Evolutionary conservation across 1,284 basidiomycete species (phyloP), one percentile per base, ranked within the genome.

Genomic region (Ustanciosporium gigantosporum): DNA sequence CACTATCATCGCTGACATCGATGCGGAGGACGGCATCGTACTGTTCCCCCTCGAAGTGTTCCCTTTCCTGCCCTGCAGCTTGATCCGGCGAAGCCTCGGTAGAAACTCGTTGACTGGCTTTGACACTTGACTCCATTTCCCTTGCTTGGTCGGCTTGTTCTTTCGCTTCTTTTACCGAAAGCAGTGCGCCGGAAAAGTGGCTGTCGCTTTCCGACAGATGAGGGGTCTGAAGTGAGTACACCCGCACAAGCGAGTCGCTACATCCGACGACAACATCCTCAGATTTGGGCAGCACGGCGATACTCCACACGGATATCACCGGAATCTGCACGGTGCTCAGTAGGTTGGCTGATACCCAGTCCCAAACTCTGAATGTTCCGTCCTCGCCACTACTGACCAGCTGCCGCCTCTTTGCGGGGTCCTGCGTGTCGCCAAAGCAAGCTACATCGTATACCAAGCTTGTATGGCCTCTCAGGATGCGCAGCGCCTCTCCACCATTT

Each of bases 21-120:
- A 69, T 52, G 11, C 36, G 46, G 19, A 69, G 55, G 7, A 69
- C 49, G 21, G 31, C 39, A 46, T 69, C 67, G 57, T 68, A 69
- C 17, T 29, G 20, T 25, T 45, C 16, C 11, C 51, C 47, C 16
- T 56, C 35, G 9, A 45, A 47, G 7, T 36, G 1, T n/a, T 52
- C 41, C 3, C 42, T 29, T 11, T n/a, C 42, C 3, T 34, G 13
- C 15, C 24, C 41, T 8, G 19, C 27, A 4, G 25, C 32, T 5
- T 39, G 21, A 21, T 31, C 32, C 6, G 19, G 6, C n/a, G 1
- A 36, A 15, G 41, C 19, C 5, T 14, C 3, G 19, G 35, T 5
- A 8, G 43, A 17, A 16, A n/a, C 3, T 9, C 27, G 27, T n/a
- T n/a, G 27, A n/a, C 11, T n/a, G n/a, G 27, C 9, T 11, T 9